Evolutionary conservation across 2,329 filamentous ascomycete genomes (phyloP).

Genomic region (Periconia sp.): DNA sequence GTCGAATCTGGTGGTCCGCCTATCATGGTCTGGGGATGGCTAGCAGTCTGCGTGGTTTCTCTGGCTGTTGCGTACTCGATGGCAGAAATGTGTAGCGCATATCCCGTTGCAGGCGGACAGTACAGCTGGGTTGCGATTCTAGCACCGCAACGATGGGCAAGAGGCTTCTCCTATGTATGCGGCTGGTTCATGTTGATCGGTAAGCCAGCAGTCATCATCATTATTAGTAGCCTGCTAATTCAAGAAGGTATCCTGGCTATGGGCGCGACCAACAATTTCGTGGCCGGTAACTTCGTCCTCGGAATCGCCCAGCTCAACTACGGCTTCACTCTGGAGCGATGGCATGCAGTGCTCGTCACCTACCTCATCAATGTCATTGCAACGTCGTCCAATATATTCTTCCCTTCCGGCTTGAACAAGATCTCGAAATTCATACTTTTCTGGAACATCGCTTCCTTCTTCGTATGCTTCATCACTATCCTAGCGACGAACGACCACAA

Average conservation of each 20-base stretch:
- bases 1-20: constrained; percentile 63
- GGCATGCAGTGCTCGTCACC: constrained; percentile 62
- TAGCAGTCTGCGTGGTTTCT: constrained; percentile 59
- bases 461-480: constrained; percentile 59
- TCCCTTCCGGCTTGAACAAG: constrained; percentile 58
- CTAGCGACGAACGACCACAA: constrained; percentile 62
- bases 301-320: constrained; percentile 61
- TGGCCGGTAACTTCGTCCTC: constrained; percentile 62
- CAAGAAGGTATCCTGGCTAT: constrained; percentile 55
- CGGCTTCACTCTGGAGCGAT: constrained; percentile 59
- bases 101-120: constrained; percentile 63
- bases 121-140: constrained; percentile 65
- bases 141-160: constrained; percentile 51
- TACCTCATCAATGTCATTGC: constrained; percentile 56
- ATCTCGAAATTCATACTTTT: constrained; percentile 57
- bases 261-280: constrained; percentile 62
- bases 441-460: constrained; percentile 61
- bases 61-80: constrained; percentile 63
- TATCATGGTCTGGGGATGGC: constrained; percentile 65
- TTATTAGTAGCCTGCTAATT: constrained; percentile 21
- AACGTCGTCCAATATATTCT: constrained; percentile 57
- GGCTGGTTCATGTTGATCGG: constrained; percentile 48
- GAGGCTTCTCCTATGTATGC: constrained; percentile 46
- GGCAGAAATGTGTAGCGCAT: constrained; percentile 64
- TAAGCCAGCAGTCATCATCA: not conserved